A percentile compares a stretch with the other conserved stretches of the same genome.
These are phyloP conservation scores for Aristolochia californica DNA, from an alignment of 164 flowering plant species.

Conservation along the genomic window DNA sequence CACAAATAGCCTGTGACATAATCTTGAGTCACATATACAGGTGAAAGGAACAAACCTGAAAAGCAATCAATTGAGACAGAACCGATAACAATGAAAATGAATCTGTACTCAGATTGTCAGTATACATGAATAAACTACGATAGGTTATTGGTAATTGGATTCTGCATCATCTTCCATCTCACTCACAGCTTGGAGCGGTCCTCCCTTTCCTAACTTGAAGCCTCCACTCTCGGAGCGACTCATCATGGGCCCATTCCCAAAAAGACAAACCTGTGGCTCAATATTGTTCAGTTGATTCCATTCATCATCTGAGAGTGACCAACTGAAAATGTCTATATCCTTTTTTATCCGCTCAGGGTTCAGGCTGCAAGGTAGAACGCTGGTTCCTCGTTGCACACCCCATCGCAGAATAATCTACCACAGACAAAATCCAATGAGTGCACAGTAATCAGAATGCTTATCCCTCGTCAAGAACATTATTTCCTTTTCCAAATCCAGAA, in stretches of 20 bases:
- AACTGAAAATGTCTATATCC: constrained; percentile 51
- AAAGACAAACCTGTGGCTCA: constrained; percentile 57
- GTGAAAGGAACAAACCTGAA: too few relatives aligned
- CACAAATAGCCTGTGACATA: too few relatives aligned
- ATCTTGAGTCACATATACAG: too few relatives aligned
- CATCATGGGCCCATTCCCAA: constrained; percentile 32
- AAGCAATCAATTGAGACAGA: too few relatives aligned
- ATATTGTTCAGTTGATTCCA: constrained; percentile 45
- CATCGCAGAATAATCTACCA: constrained; percentile 49
- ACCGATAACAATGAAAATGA: too few relatives aligned
- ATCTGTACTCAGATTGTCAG: not conserved
- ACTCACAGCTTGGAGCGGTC: constrained; percentile 55
- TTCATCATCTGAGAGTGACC: constrained; percentile 51
- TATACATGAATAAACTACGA: not conserved
- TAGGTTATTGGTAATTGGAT: constrained; percentile 24
- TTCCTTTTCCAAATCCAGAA: not conserved
- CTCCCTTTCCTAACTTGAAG: constrained; percentile 25
- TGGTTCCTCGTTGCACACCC: constrained; percentile 68
- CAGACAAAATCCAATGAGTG: not conserved
- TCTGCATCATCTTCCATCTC: constrained; percentile 57
- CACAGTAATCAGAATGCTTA: not conserved
- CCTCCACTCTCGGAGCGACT: constrained; percentile 22
- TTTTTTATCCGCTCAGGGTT: constrained; percentile 43
- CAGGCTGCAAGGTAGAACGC: constrained; percentile 62
- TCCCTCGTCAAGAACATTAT: not conserved